Evolutionary conservation across 2,329 filamentous ascomycete genomes (phyloP).

Genomic region (Alternaria alternata): DNA sequence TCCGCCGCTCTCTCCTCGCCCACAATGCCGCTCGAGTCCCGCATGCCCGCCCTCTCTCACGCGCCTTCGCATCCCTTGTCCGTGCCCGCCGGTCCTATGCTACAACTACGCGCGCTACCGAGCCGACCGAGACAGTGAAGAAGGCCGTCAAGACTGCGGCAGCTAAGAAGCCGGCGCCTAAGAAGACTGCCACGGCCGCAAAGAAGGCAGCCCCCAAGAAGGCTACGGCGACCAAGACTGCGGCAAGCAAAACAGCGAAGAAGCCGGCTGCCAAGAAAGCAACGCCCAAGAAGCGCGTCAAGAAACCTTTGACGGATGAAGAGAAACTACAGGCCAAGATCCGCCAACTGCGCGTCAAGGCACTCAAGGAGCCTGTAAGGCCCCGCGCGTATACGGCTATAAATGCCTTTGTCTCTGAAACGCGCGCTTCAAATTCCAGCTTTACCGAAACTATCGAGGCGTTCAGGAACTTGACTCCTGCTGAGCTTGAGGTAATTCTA

Average conservation of each 20-base stretch:
- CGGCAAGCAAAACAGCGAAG: conserved; percentile 24
- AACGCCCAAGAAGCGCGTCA: conserved; percentile 30
- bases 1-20: conserved; percentile 33
- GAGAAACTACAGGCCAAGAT: conserved; percentile 41
- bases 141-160: conserved; percentile 35
- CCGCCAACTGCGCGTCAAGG: conserved; percentile 47
- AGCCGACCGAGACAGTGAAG: conserved; percentile 45
- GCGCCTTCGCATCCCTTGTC: conserved; percentile 32
- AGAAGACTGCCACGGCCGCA: conserved; percentile 33
- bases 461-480: conserved; percentile 42
- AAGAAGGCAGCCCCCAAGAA: conserved; percentile 38
- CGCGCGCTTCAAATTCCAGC: no score
- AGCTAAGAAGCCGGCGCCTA: conserved; percentile 36
- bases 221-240: conserved; percentile 12
- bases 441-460: not conserved
- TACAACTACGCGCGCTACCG: conserved; percentile 41
- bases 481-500: conserved; percentile 47
- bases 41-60: conserved; percentile 31
- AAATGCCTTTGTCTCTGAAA: conserved; percentile 39
- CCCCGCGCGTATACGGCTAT: conserved; percentile 23
- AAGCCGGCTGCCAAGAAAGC: conserved; percentile 32
- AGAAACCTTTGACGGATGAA: conserved; percentile 39
- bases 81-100: conserved; percentile 44
- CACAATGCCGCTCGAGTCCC: conserved; percentile 28
- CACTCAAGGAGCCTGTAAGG: conserved; percentile 46